Conservation (phyloP, 257 asterid species). For the Ophiorrhiza pumila region DNA sequence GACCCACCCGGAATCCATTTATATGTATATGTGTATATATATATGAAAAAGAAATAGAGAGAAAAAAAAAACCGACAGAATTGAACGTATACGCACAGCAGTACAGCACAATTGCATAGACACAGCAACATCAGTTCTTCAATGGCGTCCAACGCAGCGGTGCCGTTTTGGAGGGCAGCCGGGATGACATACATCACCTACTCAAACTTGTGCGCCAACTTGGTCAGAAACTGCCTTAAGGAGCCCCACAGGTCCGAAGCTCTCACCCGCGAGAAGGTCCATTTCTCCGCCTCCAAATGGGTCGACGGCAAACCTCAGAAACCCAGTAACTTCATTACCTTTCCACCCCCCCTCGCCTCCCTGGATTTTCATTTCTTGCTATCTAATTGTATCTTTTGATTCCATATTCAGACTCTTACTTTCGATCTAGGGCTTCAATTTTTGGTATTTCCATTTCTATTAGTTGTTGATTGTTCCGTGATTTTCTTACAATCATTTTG, state of each 20-base stretch:
- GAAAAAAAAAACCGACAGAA: background rate
- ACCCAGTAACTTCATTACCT: slow-evolving; percentile 43
- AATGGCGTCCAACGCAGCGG: slow-evolving; percentile 43
- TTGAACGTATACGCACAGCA: no score
- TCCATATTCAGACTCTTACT: background rate
- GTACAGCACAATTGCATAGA: no score
- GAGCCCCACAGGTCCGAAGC: slow-evolving; percentile 77
- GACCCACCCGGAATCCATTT: no score
- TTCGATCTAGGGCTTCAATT: slow-evolving; percentile 4
- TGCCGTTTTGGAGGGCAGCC: slow-evolving; percentile 77
- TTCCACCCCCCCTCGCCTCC: background rate
- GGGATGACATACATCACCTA: slow-evolving; percentile 93
- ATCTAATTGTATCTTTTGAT: no score
- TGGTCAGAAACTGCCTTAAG: slow-evolving; percentile 88
- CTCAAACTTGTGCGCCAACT: slow-evolving; percentile 72
- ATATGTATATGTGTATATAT: no score
- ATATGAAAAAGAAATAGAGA: background rate
- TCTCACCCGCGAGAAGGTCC: slow-evolving; percentile 81
- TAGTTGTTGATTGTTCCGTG: background rate
- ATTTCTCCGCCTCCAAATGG: slow-evolving; percentile 70
- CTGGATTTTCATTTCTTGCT: background rate
- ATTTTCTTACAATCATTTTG: background rate
- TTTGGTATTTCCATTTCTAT: background rate
- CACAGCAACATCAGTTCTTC: no score
- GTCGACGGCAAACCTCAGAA: slow-evolving; percentile 70